These are phyloP conservation scores for Sarocladiaceae sp. DNA, from an alignment of 2,329 filamentous ascomycete species.

Conservation along the genomic window DNA sequence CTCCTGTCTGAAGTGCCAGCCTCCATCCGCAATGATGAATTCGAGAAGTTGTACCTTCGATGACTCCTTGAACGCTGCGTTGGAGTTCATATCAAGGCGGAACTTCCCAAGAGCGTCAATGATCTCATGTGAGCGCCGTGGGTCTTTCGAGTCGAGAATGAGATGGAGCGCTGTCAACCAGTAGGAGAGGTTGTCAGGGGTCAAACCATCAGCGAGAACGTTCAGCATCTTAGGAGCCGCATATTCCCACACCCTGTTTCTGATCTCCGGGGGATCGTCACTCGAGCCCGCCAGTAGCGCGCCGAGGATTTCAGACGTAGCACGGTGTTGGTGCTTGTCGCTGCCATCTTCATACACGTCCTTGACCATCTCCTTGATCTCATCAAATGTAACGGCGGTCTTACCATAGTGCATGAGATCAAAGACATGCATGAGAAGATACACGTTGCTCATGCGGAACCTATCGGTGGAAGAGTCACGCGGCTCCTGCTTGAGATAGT, in stretches of 20 bases:
- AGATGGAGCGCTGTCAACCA: conserved; percentile 94
- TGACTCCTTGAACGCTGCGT: conserved; percentile 97
- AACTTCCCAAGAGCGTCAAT: conserved; percentile 80
- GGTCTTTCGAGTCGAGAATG: conserved; percentile 83
- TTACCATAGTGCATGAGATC: conserved; percentile 81
- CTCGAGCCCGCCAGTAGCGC: conserved; percentile 77
- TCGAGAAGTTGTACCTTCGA: conserved; percentile 92
- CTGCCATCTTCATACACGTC: conserved; percentile 86
- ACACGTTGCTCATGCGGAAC: conserved; percentile 84
- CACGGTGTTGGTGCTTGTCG: conserved; percentile 96
- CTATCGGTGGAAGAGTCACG: conserved; percentile 76
- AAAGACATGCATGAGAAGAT: conserved; percentile 84
- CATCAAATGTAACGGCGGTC: conserved; percentile 75
- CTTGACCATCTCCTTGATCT: conserved; percentile 76
- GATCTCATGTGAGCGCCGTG: conserved; percentile 80
- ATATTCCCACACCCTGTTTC: conserved; percentile 80
- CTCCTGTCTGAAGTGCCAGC: conserved; percentile 94
- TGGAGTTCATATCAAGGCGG: conserved; percentile 88
- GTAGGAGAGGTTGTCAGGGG: conserved; percentile 89
- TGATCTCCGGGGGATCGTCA: conserved; percentile 70
- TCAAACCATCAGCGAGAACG: conserved; percentile 87
- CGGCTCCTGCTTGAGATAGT: conserved; percentile 93
- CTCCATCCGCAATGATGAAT: conserved; percentile 78
- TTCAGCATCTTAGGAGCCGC: conserved; percentile 82
- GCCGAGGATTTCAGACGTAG: conserved; percentile 88